Percentiles rank a stretch among this genome's conserved stretches.
Evolutionary conservation across 768 basidiomycete species (phyloP).

Genomic region (Daedaleopsis nitida): DNA sequence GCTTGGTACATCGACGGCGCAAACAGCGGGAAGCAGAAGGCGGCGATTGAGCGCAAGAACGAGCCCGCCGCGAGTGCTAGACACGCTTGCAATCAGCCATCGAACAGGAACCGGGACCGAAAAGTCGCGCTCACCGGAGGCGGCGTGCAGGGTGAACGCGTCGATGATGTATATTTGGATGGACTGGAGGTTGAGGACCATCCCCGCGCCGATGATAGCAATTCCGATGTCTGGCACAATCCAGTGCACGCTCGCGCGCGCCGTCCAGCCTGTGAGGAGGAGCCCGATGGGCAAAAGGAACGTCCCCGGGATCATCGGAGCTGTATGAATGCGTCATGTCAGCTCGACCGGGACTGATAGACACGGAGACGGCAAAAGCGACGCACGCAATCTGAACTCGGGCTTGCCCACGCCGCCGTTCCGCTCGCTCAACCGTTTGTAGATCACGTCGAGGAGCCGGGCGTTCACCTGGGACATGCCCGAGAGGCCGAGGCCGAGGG

Average conservation of each 20-base stretch:
- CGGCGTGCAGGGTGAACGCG: conserved; percentile 62
- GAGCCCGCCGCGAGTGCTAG: conserved; percentile 68
- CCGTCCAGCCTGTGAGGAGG: conserved; percentile 70
- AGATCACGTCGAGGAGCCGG: conserved; percentile 55
- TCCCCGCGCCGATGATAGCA: conserved; percentile 53
- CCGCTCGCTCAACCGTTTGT: conserved; percentile 49
- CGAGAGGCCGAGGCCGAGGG: conserved; percentile 61
- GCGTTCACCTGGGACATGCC: conserved; percentile 56
- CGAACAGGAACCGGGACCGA: background rate
- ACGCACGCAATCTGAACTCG: conserved; percentile 53
- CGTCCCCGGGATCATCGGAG: conserved; percentile 58
- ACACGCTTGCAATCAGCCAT: conserved; percentile 7
- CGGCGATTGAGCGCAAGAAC: conserved; percentile 63
- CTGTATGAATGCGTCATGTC: conserved; percentile 34
- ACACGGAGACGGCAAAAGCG: background rate
- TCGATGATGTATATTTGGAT: conserved; percentile 73
- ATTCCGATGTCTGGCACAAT: conserved; percentile 70
- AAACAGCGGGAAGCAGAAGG: conserved; percentile 81
- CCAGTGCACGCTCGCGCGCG: conserved; percentile 61
- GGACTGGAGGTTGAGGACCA: conserved; percentile 60
- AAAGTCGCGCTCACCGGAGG: conserved; percentile 48
- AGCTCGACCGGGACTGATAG: background rate
- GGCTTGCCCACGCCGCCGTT: conserved; percentile 57
- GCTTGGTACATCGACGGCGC: conserved; percentile 65
- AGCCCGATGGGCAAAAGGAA: conserved; percentile 67